A percentile compares a stretch with the other conserved stretches of the same genome.
Evolutionary conservation across 345 rosid species (phyloP).

Genomic region (Reutealis trisperma): DNA sequence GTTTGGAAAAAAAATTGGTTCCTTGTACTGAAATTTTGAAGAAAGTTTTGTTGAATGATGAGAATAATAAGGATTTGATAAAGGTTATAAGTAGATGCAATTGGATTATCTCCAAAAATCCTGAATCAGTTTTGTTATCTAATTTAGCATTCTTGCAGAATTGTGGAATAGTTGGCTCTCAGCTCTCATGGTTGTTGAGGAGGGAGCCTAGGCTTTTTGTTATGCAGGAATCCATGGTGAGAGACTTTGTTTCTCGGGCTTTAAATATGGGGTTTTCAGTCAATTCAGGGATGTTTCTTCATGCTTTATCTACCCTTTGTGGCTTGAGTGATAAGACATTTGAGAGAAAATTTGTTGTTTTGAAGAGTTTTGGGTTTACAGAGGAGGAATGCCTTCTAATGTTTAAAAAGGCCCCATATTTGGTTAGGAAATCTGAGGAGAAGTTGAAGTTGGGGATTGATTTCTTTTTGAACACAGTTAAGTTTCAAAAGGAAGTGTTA

Average conservation of each 20-base stretch:
- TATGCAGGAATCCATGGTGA: slow-evolving; percentile 15
- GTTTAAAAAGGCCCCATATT: slow-evolving; percentile 32
- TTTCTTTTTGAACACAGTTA: too few relatives aligned
- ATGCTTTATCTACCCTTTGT: slow-evolving; percentile 34
- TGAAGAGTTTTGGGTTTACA: slow-evolving; percentile 35
- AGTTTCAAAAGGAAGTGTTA: too few relatives aligned
- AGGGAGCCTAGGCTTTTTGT: slow-evolving; percentile 38
- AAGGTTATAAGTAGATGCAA: slow-evolving; percentile 23
- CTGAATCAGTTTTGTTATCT: slow-evolving; percentile 20
- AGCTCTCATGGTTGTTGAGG: slow-evolving; percentile 29
- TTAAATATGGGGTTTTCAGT: slow-evolving; percentile 38
- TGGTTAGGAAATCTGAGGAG: slow-evolving; percentile 8
- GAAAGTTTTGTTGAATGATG: too few relatives aligned
- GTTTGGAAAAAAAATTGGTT: slow-evolving; percentile 24
- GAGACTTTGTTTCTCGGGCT: slow-evolving; percentile 18
- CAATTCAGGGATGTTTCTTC: slow-evolving; percentile 42
- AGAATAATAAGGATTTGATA: neutral
- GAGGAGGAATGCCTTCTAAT: slow-evolving; percentile 27
- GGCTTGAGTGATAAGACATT: slow-evolving; percentile 28
- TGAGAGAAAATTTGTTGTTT: slow-evolving; percentile 28
- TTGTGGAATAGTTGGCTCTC: slow-evolving; percentile 7
- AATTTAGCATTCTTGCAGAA: slow-evolving; percentile 30
- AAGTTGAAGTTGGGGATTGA: too few relatives aligned
- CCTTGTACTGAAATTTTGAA: too few relatives aligned
- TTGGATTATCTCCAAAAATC: slow-evolving; percentile 22